Base-by-base conservation (phyloP, 202 grass and related monocot genomes). In the Zoysia matrella region DNA sequence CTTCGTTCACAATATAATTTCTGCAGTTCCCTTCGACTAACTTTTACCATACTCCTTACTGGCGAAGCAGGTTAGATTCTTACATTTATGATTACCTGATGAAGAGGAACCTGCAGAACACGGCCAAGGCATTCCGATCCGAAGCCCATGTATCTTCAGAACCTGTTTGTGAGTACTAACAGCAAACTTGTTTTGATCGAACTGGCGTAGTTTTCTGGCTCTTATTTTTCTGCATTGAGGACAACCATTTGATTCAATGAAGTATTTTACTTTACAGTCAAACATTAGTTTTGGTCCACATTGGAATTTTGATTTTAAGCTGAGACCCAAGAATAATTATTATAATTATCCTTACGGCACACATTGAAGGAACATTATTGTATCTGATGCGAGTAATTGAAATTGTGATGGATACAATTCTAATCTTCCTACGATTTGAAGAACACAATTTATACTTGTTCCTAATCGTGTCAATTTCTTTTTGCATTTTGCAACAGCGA, bases 41-140 rank as follows among this genome's bases (percentile, higher is more conserved):
- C 75, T 18, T 73, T 69, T 54, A n/a, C 12, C 75, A 78, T 79
- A 36, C 39, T 49, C 50, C 13, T 83, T 68, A 36, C 62, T 84
- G 48, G 75, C 42, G 57, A 70, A 73, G 64, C 92, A 94, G 92
- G 89, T 76, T 94, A 67, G 89, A 94, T 85, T 90, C 84, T 13
- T 94, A 94, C 84, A 94, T 94, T 67, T 81, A 94, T 80, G 92
- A 94, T 77, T 94, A 94, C 80, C 70, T 94, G 56, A 49, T 91
- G 86, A 94, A 91, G 84, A 87, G 89, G 81, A 89, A 89, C 62
- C n/a, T 94, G 77, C 78, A 89, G 60, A 78, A 81, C 48, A 82
- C 92, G 42, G 92, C 89, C 11, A 94, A 89, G 78, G 86, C 92
- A 67, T 94, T 94, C 83, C 86, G 83, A 83, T 42, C 84, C 13